These are phyloP conservation scores for Rutstroemia sydowiana DNA, from an alignment of 2,329 filamentous ascomycete genomes.

Conservation along the genomic window DNA sequence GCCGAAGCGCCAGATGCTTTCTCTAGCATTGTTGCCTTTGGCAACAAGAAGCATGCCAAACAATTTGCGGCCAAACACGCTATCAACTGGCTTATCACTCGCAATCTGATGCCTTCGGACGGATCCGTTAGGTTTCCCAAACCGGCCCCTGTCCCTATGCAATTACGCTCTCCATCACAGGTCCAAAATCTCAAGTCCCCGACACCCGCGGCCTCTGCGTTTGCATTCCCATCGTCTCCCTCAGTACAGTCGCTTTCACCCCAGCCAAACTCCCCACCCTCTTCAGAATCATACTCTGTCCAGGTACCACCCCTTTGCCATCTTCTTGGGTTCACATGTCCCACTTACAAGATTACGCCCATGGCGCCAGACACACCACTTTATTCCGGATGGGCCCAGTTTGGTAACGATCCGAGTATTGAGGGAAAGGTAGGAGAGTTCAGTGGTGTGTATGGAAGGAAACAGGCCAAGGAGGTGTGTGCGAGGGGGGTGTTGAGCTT, in stretches of 20 bases:
- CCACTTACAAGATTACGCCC: slow-evolving; percentile 19
- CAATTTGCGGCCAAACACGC: slow-evolving; percentile 28
- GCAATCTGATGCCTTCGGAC: slow-evolving; percentile 24
- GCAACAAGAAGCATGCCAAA: slow-evolving; percentile 28
- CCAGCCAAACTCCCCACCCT: not conserved
- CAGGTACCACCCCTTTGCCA: slow-evolving; percentile 21
- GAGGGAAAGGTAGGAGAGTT: slow-evolving; percentile 35
- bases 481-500: slow-evolving; percentile 35
- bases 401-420: slow-evolving; percentile 23
- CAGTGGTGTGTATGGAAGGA: slow-evolving; percentile 38
- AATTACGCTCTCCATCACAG: not conserved
- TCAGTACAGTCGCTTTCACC: not conserved
- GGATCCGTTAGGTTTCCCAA: slow-evolving; percentile 24
- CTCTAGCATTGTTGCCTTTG: not conserved
- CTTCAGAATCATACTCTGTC: slow-evolving; percentile 10
- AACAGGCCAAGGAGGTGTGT: slow-evolving; percentile 41
- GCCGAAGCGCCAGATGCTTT: not conserved
- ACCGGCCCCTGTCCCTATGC: too few relatives aligned
- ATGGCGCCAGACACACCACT: slow-evolving; percentile 12
- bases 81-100: slow-evolving; percentile 26
- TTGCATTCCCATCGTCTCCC: not conserved
- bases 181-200: not conserved
- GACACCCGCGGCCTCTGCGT: not conserved
- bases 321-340: slow-evolving; percentile 20
- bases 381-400: slow-evolving; percentile 25